A percentile compares a stretch with the other conserved stretches of the same genome.
Evolutionary conservation across 805 yeast species (phyloP).

Genomic region (Babjeviella inositovora): DNA sequence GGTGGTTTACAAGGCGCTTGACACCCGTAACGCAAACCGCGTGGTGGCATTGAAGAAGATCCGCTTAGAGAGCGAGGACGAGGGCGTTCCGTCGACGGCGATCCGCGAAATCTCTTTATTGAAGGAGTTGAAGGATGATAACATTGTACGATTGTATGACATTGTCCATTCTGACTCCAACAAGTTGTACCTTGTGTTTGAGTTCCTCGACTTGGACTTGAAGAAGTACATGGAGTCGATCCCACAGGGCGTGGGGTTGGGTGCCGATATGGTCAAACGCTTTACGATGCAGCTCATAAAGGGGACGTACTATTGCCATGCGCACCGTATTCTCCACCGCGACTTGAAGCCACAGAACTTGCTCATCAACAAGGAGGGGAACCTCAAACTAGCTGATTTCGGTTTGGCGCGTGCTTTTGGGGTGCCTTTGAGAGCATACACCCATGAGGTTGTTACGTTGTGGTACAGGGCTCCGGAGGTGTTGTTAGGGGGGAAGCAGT

Average conservation of each 20-base stretch:
- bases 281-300: constrained; percentile 85
- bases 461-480: constrained; percentile 98
- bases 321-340: constrained; percentile 87
- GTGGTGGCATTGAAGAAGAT: constrained; percentile 92
- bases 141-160: constrained; percentile 81
- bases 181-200: constrained; percentile 85
- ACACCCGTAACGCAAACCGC: constrained; percentile 78
- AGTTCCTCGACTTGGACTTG: constrained; percentile 84
- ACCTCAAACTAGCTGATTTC: constrained; percentile 79
- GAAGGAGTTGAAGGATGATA: constrained; percentile 87
- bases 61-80: constrained; percentile 90
- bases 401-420: constrained; percentile 97
- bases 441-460: constrained; percentile 94
- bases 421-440: constrained; percentile 89
- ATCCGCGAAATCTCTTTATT: constrained; percentile 89
- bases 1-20: constrained; percentile 92
- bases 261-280: constrained; percentile 78
- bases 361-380: constrained; percentile 90
- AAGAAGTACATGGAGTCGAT: constrained; percentile 94
- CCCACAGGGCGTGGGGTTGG: constrained; percentile 82
- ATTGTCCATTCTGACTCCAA: constrained; percentile 91
- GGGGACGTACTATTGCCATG: constrained; percentile 88
- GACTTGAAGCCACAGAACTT: constrained; percentile 95
- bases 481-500: constrained; percentile 88
- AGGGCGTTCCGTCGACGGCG: constrained; percentile 97